Conservation (phyloP, 2,329 filamentous ascomycete genomes). For the Clarireedia paspali region DNA sequence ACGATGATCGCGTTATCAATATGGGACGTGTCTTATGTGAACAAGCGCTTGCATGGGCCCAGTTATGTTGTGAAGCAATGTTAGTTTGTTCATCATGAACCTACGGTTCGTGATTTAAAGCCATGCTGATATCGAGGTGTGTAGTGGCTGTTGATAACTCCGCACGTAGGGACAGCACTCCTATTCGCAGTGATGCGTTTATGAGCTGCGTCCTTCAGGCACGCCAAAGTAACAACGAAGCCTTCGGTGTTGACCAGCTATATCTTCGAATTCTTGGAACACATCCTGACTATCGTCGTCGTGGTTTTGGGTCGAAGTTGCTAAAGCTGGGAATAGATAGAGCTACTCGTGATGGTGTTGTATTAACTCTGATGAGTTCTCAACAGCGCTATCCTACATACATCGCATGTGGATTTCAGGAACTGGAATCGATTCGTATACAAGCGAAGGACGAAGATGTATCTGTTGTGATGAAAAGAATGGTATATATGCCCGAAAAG, state of each 20-base stretch:
- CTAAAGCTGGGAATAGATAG: conserved; percentile 4
- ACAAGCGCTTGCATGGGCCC: not conserved
- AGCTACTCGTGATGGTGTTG: not conserved
- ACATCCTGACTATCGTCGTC: not conserved
- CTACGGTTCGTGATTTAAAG: too few species aligned
- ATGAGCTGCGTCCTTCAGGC: not conserved
- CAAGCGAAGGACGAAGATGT: not conserved
- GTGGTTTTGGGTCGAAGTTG: not conserved
- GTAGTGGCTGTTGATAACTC: not conserved
- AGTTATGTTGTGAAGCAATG: not conserved
- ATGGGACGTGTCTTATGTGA: not conserved
- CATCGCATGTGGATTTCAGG: not conserved
- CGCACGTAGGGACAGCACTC: not conserved
- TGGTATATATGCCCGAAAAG: not conserved
- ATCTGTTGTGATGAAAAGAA: not conserved
- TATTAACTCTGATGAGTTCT: not conserved
- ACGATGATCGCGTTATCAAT: not conserved
- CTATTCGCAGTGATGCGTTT: not conserved
- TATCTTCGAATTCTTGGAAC: not conserved
- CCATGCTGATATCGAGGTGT: too few species aligned
- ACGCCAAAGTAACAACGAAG: not conserved
- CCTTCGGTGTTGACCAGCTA: not conserved
- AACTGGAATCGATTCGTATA: not conserved
- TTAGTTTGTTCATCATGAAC: not conserved
- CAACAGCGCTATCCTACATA: not conserved